phyloP scores from a whole-genome alignment of 768 basidiomycete genomes.

The Butyriboletus loyo region DNA sequence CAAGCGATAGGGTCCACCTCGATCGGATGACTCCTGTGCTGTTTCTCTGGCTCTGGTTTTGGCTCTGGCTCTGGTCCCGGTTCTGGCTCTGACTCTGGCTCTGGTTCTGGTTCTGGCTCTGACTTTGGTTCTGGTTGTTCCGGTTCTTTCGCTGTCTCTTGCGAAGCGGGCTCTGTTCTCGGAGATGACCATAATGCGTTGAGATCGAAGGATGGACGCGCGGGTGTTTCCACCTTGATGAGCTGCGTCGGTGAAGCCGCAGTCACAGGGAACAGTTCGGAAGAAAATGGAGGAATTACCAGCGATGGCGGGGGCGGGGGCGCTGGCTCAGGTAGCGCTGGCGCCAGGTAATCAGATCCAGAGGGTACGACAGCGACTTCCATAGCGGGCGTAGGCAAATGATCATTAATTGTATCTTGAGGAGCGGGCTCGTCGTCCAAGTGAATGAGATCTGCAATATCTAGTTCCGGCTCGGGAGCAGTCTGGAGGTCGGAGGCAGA shows the following conservation, averaged over 20 bases:
- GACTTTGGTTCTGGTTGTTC: slow-evolving; percentile 27
- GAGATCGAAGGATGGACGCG: slow-evolving; percentile 64
- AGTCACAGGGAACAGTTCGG: slow-evolving; percentile 23
- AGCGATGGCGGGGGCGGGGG: slow-evolving; percentile 31
- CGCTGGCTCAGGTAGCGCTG: slow-evolving; percentile 11
- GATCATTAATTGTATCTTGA: slow-evolving; percentile 32
- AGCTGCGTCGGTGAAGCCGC: slow-evolving; percentile 21
- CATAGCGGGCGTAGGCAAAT: slow-evolving; percentile 14
- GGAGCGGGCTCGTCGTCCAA: slow-evolving; percentile 58
- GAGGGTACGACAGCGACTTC: slow-evolving; percentile 11
- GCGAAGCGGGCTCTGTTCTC: slow-evolving; percentile 26
- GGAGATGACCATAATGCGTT: slow-evolving; percentile 67
- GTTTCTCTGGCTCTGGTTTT: slow-evolving; percentile 28
- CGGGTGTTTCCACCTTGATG: slow-evolving; percentile 42
- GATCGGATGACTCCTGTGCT: slow-evolving; percentile 43
- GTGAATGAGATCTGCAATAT: slow-evolving; percentile 74
- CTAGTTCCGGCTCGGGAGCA: slow-evolving; percentile 57
- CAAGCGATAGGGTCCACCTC: slow-evolving; percentile 36
- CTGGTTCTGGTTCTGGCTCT: slow-evolving; percentile 24
- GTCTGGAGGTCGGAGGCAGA: slow-evolving; percentile 39
- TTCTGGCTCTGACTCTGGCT: slow-evolving; percentile 25
- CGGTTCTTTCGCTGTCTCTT: slow-evolving; percentile 21
- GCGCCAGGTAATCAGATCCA: slow-evolving; percentile 5
- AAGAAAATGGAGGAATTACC: slow-evolving; percentile 48
- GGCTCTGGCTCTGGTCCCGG: slow-evolving; percentile 21